These are phyloP conservation scores for Pichia sp. DNA, from an alignment of 1,139 yeast species.

Conservation along the genomic window DNA sequence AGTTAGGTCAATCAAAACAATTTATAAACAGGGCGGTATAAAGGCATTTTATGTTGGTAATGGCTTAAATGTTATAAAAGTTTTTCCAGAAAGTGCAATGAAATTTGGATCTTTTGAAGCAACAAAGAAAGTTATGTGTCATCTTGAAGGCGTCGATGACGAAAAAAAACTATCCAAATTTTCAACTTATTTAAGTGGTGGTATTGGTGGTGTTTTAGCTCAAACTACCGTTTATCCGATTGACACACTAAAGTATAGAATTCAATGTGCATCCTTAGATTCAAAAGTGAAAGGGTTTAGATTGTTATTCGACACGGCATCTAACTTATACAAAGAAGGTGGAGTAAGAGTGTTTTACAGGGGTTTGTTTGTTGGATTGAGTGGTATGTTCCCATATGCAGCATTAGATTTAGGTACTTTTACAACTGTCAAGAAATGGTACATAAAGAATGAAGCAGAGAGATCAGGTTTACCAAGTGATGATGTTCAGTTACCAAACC, in stretches of 20 bases:
- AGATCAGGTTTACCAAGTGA: conserved; percentile 44
- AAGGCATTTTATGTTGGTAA: conserved; percentile 89
- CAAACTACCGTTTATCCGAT: conserved; percentile 92
- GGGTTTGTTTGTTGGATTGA: conserved; percentile 79
- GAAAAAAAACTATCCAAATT: conserved; percentile 64
- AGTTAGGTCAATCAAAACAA: conserved; percentile 69
- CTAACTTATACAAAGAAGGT: conserved; percentile 70
- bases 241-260: conserved; percentile 85
- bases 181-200: conserved; percentile 89
- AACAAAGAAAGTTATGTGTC: conserved; percentile 69
- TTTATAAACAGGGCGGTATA: conserved; percentile 86
- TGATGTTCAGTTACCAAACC: conserved; percentile 70
- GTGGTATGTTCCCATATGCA: conserved; percentile 96
- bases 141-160: conserved; percentile 70
- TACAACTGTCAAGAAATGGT: conserved; percentile 74
- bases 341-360: conserved; percentile 76
- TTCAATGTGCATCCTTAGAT: conserved; percentile 71
- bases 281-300: conserved; percentile 52
- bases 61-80: conserved; percentile 88
- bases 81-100: conserved; percentile 96
- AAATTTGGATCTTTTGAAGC: conserved; percentile 94
- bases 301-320: conserved; percentile 60
- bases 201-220: conserved; percentile 89
- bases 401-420: conserved; percentile 94
- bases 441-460: conserved; percentile 55